A percentile compares a stretch with the other conserved stretches of the same genome.
These are phyloP conservation scores for Talaromyces borbonicus DNA, from an alignment of 495 filamentous ascomycete species.

Conservation along the genomic window DNA sequence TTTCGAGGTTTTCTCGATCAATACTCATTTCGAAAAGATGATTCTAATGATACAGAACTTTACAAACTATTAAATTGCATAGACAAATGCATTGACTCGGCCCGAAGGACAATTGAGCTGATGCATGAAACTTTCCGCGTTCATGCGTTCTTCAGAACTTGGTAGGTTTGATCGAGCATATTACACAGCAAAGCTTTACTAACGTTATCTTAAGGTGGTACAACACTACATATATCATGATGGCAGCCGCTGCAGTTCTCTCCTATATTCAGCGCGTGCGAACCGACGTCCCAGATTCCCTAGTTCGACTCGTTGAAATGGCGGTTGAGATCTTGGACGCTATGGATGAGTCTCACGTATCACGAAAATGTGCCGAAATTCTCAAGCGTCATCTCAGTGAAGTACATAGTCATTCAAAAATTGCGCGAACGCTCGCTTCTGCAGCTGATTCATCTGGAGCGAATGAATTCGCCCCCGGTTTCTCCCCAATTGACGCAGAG, in stretches of 20 bases:
- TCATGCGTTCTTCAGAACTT: slow-evolving; percentile 35
- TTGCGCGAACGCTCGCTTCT: slow-evolving; percentile 2
- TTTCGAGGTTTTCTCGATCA: no score
- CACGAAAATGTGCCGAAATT: slow-evolving; percentile 30
- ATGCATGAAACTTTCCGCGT: slow-evolving; percentile 33
- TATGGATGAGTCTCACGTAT: slow-evolving; percentile 34
- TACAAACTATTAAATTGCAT: slow-evolving; percentile 27
- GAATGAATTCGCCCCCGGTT: background rate
- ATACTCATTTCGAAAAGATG: no score
- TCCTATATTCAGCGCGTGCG: slow-evolving; percentile 22
- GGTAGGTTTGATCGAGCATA: slow-evolving; percentile 15
- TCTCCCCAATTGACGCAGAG: slow-evolving; percentile 10
- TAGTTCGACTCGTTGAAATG: slow-evolving; percentile 27
- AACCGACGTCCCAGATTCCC: slow-evolving; percentile 21
- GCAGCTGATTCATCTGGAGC: slow-evolving; percentile 5
- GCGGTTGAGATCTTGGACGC: slow-evolving; percentile 33
- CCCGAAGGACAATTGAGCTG: slow-evolving; percentile 30
- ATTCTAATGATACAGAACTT: no score
- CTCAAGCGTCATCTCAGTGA: slow-evolving; percentile 29
- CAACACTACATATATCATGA: slow-evolving; percentile 36
- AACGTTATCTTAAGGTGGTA: slow-evolving; percentile 25
- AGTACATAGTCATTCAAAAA: slow-evolving; percentile 18
- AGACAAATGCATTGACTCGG: slow-evolving; percentile 27
- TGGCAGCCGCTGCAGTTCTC: slow-evolving; percentile 32
- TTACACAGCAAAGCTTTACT: background rate